Percentiles rank a stretch among this genome's conserved stretches.
phyloP scores from a whole-genome alignment of 2,329 filamentous ascomycete genomes.

The Scytalidium lignicola region DNA sequence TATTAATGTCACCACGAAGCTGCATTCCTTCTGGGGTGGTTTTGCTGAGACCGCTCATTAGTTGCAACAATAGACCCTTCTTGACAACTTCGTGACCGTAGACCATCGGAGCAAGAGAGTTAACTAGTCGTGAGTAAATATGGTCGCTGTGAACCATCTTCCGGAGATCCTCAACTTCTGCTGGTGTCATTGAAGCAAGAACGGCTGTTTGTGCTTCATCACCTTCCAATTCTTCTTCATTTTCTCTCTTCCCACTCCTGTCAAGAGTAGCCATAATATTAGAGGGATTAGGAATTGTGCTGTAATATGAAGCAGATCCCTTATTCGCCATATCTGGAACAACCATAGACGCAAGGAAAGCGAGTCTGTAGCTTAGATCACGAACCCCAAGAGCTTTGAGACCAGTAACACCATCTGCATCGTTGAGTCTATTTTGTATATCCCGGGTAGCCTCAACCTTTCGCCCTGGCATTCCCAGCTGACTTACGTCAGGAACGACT shows the following conservation, averaged over 20 bases:
- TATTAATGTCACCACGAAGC: slow-evolving; percentile 95
- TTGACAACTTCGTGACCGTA: slow-evolving; percentile 98
- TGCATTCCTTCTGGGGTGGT: slow-evolving; percentile 91
- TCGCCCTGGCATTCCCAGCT: slow-evolving; percentile 83
- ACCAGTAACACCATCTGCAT: slow-evolving; percentile 77
- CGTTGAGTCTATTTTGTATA: slow-evolving; percentile 70
- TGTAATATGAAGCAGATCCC: slow-evolving; percentile 66
- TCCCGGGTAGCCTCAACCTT: slow-evolving; percentile 80
- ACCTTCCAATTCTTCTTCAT: slow-evolving; percentile 50
- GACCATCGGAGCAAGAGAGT: slow-evolving; percentile 93
- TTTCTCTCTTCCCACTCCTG: slow-evolving; percentile 62
- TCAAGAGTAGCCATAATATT: slow-evolving; percentile 85
- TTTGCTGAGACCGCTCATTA: slow-evolving; percentile 95
- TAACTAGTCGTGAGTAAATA: slow-evolving; percentile 88
- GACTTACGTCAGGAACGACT: slow-evolving; percentile 94
- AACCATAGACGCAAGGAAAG: slow-evolving; percentile 97
- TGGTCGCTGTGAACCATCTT: slow-evolving; percentile 93
- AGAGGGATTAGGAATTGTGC: slow-evolving; percentile 65
- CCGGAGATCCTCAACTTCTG: slow-evolving; percentile 88
- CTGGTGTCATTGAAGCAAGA: slow-evolving; percentile 74
- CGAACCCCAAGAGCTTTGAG: slow-evolving; percentile 90
- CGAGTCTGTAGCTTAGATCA: slow-evolving; percentile 89
- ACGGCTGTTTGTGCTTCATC: slow-evolving; percentile 85
- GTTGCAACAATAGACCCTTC: slow-evolving; percentile 87
- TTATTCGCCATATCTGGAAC: slow-evolving; percentile 79